These are phyloP conservation scores for Multifurca ochricompacta DNA, from an alignment of 768 basidiomycete species.

Conservation along the genomic window DNA sequence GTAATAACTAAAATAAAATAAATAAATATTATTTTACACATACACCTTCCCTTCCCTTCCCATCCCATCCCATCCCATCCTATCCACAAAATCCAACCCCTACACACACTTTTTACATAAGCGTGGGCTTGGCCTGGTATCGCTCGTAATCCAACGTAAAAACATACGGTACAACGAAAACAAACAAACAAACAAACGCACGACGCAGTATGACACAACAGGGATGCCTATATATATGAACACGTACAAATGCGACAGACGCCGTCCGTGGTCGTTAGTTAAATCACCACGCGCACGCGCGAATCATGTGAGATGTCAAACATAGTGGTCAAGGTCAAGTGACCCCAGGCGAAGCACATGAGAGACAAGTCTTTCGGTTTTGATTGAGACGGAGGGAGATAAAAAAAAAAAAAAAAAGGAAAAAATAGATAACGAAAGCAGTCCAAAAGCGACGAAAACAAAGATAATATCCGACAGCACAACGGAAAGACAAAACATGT, in stretches of 20 bases:
- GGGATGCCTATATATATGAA: not conserved
- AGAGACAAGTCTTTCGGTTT: not conserved
- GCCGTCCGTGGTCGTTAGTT: constrained; percentile 13
- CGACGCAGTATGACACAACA: not conserved
- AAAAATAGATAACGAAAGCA: not conserved
- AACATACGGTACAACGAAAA: not conserved
- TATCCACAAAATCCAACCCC: too few species aligned
- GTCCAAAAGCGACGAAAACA: not conserved
- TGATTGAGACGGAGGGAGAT: not conserved
- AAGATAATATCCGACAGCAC: not conserved
- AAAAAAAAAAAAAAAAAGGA: not conserved
- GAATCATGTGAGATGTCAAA: constrained; percentile 1
- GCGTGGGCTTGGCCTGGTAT: not conserved
- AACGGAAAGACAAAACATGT: not conserved
- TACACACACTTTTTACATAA: too few species aligned
- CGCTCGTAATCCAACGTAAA: not conserved
- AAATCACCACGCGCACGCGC: constrained; percentile 7
- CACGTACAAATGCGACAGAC: not conserved
- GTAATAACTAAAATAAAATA: too few species aligned
- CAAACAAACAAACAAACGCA: not conserved
- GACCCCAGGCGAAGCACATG: not conserved
- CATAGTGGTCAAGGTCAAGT: constrained; percentile 12
- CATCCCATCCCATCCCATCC: too few species aligned
- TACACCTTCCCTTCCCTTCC: too few species aligned
- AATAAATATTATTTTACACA: too few species aligned